phyloP scores from a whole-genome alignment of 148 eudicot species.

The Persicaria tinctoria region DNA sequence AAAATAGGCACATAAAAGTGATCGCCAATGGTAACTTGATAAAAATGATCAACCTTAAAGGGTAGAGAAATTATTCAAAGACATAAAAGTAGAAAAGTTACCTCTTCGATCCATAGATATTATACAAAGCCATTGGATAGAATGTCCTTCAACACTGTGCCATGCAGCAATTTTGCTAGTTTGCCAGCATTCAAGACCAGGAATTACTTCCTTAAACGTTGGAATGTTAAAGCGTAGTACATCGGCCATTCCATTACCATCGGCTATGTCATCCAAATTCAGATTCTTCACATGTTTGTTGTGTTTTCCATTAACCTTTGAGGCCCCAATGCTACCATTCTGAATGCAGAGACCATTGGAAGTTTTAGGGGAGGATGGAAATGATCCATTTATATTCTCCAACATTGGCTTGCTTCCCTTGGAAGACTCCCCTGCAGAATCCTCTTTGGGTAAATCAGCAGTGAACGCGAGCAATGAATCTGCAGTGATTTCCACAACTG shows the following conservation, averaged over 20 bases:
- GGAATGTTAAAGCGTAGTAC: slow-evolving; percentile 56
- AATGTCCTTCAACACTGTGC: slow-evolving; percentile 79
- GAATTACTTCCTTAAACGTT: slow-evolving; percentile 60
- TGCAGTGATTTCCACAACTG: slow-evolving; percentile 57
- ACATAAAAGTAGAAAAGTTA: slow-evolving; percentile 17
- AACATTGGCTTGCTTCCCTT: slow-evolving; percentile 39
- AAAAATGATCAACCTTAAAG: not conserved
- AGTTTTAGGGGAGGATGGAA: slow-evolving; percentile 33
- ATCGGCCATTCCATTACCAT: slow-evolving; percentile 67
- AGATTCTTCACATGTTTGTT: slow-evolving; percentile 49
- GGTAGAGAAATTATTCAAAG: not conserved
- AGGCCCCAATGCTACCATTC: slow-evolving; percentile 32
- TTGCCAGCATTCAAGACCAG: slow-evolving; percentile 82
- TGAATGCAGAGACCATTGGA: slow-evolving; percentile 39
- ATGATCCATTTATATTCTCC: slow-evolving; percentile 41
- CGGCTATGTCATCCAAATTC: slow-evolving; percentile 46
- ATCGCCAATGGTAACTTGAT: not conserved
- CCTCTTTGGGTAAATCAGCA: slow-evolving; percentile 46
- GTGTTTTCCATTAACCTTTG: slow-evolving; percentile 81
- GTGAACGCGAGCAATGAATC: slow-evolving; percentile 45
- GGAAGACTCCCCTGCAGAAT: slow-evolving; percentile 16
- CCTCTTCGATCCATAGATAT: slow-evolving; percentile 77
- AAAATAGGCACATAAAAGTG: too few relatives aligned
- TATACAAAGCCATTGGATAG: slow-evolving; percentile 77
- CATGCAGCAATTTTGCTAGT: slow-evolving; percentile 76